Conservation (phyloP, 2,329 filamentous ascomycete species). For the Pezizomycotina sp. region DNA sequence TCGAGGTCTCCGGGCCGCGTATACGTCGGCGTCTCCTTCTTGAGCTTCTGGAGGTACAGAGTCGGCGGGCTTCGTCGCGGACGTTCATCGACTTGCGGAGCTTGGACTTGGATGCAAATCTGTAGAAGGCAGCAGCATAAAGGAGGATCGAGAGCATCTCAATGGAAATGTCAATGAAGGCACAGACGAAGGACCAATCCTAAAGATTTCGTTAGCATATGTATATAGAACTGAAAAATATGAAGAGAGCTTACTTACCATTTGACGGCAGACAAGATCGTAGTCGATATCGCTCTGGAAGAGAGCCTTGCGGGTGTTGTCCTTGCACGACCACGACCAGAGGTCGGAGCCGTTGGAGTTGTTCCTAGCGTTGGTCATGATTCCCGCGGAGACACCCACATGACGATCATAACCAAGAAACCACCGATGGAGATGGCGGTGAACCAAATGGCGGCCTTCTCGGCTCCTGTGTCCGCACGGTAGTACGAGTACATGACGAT, state of each 20-base stretch:
- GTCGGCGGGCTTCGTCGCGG: constrained; percentile 89
- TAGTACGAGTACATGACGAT: constrained; percentile 73
- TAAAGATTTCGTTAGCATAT: constrained; percentile 32
- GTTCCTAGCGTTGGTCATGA: constrained; percentile 63
- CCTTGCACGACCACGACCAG: constrained; percentile 95
- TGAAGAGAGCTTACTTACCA: constrained; percentile 36
- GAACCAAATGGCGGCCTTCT: constrained; percentile 91
- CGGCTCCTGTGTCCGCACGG: constrained; percentile 72
- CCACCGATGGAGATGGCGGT: constrained; percentile 83
- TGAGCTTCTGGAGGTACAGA: constrained; percentile 76
- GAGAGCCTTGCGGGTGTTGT: constrained; percentile 63
- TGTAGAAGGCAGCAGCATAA: constrained; percentile 91
- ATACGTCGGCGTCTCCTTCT: constrained; percentile 34
- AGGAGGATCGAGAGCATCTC: constrained; percentile 82
- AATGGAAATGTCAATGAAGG: constrained; percentile 88
- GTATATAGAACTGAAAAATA: constrained; percentile 17
- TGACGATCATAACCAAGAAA: constrained; percentile 81
- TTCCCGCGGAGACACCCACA: constrained; percentile 77
- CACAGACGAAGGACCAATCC: constrained; percentile 93
- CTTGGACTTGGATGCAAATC: constrained; percentile 89
- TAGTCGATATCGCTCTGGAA: constrained; percentile 75
- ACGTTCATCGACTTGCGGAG: constrained; percentile 93
- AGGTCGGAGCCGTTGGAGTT: constrained; percentile 67
- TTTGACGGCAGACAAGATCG: constrained; percentile 74
- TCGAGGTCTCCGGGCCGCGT: too few species aligned